Evolutionary conservation across 768 basidiomycete species (phyloP).

Genomic region (Dendrothele bispora): DNA sequence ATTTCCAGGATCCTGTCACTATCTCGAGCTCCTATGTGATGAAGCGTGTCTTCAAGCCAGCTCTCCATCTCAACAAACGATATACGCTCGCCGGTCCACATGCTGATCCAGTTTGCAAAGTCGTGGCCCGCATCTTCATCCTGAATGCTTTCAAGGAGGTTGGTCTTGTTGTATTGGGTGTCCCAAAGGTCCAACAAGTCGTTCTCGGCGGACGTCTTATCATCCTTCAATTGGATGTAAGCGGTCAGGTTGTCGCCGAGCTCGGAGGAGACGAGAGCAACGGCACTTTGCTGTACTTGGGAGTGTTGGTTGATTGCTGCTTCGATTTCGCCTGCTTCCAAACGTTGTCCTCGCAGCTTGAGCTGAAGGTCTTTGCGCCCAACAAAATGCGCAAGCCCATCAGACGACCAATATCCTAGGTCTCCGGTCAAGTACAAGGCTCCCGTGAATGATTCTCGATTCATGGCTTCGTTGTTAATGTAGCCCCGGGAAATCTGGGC

Average conservation of each 20-base stretch:
- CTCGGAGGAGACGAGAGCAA: background rate
- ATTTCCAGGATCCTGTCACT: background rate
- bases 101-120: conserved; percentile 1
- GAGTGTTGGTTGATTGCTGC: background rate
- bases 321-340: conserved; percentile 31
- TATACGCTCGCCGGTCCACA: conserved; percentile 1
- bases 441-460: background rate
- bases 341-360: conserved; percentile 30
- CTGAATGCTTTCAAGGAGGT: background rate
- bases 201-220: background rate
- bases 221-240: background rate
- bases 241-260: background rate
- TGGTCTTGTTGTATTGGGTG: background rate
- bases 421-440: conserved; percentile 28
- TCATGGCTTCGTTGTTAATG: background rate
- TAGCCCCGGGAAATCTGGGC: background rate
- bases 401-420: conserved; percentile 22
- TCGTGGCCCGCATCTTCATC: background rate
- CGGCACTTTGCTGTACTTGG: background rate
- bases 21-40: background rate
- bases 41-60: conserved; percentile 2
- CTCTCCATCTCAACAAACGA: background rate
- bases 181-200: background rate
- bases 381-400: conserved; percentile 27
- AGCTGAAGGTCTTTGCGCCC: conserved; percentile 31